Base-by-base conservation (phyloP, 331 rosid species). In the Spiraea crenata region DNA sequence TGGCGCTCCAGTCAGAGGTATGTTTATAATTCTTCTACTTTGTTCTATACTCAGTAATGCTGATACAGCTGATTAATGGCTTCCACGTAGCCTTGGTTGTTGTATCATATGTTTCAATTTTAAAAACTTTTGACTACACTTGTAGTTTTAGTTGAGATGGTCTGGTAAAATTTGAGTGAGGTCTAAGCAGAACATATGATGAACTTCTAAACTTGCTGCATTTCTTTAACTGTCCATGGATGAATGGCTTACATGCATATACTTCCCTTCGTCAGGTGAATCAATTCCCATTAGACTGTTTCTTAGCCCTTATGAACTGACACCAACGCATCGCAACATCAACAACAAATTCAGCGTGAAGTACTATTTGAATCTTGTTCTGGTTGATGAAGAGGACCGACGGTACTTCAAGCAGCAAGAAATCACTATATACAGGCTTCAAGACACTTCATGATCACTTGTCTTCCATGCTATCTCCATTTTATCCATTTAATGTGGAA, bases 381-480 rank as follows among this genome's bases (percentile, higher is more conserved):
- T 92, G 80, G 98, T 92, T 19, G 96, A 92, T 45, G 98, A 92
- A 81, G 96, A 92, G 82, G 96, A 92, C 78, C 80, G 98, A 5
- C 98, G 98, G 59, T 92, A 92, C 38, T 92, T 92, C 72, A 89
- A 92, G 88, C 98, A 92, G 91, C 98, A 92, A 84, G 98, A 92
- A 81, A 80, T 89, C 93, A 90, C 96, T 5, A 86, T 92, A 81
- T 92, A 89, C 57, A 89, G 96, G 95, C 88, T 86, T 57, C 82
- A 86, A 72, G 96, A 92, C 61, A 75, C 83, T 54, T 80, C 89
- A 35, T 87, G 86, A 92, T 49, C 63, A 38, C 76, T 63, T 65
- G 17, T 74, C 78, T 41, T 40, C 48, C 65, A n/a, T 47, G 48
- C 50, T 66, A 67, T 70, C 82, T 34, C 57, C 45, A 35, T 63